Percentiles rank a stretch among this genome's conserved stretches.
phyloP scores from a whole-genome alignment of 108 stramenopile species.

The Heterococcus sp. region DNA sequence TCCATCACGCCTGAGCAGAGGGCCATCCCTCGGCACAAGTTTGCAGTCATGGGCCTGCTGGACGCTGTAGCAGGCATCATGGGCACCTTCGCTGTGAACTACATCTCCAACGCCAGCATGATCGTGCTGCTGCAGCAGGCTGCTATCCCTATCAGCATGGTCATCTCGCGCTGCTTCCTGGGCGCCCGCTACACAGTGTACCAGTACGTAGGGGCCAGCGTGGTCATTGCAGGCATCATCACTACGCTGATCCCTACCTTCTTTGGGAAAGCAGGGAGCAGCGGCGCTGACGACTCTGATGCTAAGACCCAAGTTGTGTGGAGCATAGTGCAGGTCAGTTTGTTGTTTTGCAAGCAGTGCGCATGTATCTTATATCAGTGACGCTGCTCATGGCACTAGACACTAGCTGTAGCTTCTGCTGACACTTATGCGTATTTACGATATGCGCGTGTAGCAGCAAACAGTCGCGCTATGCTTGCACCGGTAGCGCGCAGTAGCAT shows the following conservation, averaged over 20 bases:
- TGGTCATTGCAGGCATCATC: slow-evolving; percentile 79
- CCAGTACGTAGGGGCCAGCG: slow-evolving; percentile 76
- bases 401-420: too few relatives aligned
- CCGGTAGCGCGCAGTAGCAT: too few relatives aligned
- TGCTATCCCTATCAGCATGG: slow-evolving; percentile 76
- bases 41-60: slow-evolving; percentile 84
- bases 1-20: slow-evolving; percentile 70
- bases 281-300: background rate
- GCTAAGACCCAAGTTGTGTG: slow-evolving; percentile 65
- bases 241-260: slow-evolving; percentile 78
- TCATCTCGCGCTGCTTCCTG: slow-evolving; percentile 63
- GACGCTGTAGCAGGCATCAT: slow-evolving; percentile 81
- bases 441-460: too few relatives aligned
- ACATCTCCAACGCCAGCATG: slow-evolving; percentile 70
- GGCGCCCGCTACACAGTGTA: slow-evolving; percentile 58
- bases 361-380: too few relatives aligned
- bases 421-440: too few relatives aligned
- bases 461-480: too few relatives aligned
- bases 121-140: slow-evolving; percentile 83
- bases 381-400: too few relatives aligned
- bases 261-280: slow-evolving; percentile 38
- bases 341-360: too few relatives aligned
- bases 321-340: slow-evolving; percentile 54
- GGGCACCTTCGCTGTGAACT: slow-evolving; percentile 78
- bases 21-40: slow-evolving; percentile 69